Evolutionary conservation across 2,329 filamentous ascomycete species (phyloP), one percentile per base, ranked within the genome.

Genomic region (Penicillium sp.): DNA sequence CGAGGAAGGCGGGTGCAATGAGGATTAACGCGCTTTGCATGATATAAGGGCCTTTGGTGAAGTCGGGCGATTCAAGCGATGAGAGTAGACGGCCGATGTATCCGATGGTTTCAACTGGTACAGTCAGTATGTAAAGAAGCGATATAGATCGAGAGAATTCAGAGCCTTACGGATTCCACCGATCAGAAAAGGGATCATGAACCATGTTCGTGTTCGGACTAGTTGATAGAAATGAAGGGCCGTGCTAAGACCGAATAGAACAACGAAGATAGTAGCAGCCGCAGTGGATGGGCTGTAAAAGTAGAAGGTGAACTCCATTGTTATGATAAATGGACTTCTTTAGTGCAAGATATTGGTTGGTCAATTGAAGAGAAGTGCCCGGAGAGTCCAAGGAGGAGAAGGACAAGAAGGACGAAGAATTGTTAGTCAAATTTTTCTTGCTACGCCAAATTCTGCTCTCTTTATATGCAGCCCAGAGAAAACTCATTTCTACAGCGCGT

Each of bases 21-120:
- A 60, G 36, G 13, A 58, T 47, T 9, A 59, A 48, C 4, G 51
- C 41, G 26, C 48, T 55, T 35, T 59, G 56, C 33, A 56, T 56
- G 22, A 57, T 39, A 31, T 58, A 60, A 0, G 56, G 50, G 2
- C 51, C 52, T 29, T 44, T 44, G 6, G 53, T 57, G 35, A 37
- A 59, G 27, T 54, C 16, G 7, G 56, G 54, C 2, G 50, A 28
- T 37, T 73, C 55, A 0, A 46, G 35, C 0, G 62, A 57, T 0
- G 69, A 70, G 14, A 72, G 47, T 3, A 68, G 57, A 36, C 76
- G 70, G 9, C 68, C 72, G 26, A 73, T 52, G 48, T 77, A 77
- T 11, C 75, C 75, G 13, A 77, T 59, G 0, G 61, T 55, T 48
- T 77, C 72, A 52, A 76, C 72, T 75, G 23, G 14, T 5, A 16